These are phyloP conservation scores for Elymus sibiricus DNA, from an alignment of 176 grass and related monocot species.

Conservation along the genomic window DNA sequence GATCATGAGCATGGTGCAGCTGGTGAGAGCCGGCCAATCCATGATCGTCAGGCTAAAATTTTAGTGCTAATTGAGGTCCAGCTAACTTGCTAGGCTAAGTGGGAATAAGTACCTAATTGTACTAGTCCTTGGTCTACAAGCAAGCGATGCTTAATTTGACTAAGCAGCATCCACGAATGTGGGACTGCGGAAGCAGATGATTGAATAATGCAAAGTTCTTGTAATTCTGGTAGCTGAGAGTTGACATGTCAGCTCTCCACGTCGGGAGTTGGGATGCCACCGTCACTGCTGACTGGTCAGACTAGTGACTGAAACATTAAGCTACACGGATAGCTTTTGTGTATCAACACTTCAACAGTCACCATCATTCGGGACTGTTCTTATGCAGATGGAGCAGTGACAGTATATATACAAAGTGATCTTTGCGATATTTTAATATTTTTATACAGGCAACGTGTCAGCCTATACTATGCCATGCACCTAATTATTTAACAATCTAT, in stretches of 20 bases:
- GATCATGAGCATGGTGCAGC: not conserved
- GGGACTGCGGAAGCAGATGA: not conserved
- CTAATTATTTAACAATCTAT: too few relatives aligned
- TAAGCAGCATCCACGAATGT: not conserved
- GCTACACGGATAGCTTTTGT: too few relatives aligned
- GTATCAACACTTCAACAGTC: too few relatives aligned
- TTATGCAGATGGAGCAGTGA: too few relatives aligned
- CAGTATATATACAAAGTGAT: too few relatives aligned
- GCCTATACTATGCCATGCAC: too few relatives aligned
- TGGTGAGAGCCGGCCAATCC: not conserved
- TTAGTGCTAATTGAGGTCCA: not conserved
- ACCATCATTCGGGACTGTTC: too few relatives aligned
- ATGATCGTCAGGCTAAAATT: not conserved
- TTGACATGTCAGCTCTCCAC: not conserved
- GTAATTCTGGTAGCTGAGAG: not conserved
- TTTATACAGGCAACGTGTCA: too few relatives aligned
- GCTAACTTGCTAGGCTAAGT: not conserved
- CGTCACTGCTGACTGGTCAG: not conserved
- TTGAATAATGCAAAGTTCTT: not conserved
- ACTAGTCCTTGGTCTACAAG: not conserved
- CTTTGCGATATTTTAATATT: too few relatives aligned
- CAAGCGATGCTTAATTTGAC: not conserved
- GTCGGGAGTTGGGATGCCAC: not conserved
- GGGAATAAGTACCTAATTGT: not conserved
- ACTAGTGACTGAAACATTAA: too few relatives aligned